Base-by-base conservation (phyloP, 176 grass and related monocot genomes). In the Otatea glauca region DNA sequence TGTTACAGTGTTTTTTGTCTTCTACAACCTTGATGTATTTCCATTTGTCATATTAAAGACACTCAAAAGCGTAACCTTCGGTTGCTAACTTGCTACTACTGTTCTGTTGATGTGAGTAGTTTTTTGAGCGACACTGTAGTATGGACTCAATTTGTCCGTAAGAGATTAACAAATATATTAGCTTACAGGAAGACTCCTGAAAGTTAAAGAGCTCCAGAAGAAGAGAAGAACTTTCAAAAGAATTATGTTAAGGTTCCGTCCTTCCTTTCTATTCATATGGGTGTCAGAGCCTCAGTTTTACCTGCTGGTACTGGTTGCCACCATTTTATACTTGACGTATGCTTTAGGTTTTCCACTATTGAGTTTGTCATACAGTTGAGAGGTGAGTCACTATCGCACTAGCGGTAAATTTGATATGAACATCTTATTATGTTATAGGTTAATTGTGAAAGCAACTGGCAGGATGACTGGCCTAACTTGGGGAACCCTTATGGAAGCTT, bases 221-320 rank as follows among this genome's bases (percentile, higher is more conserved):
- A 94, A 71, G 95, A n/a, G n/a, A n/a, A n/a, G n/a, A n/a, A n/a
- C n/a, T n/a, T n/a, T n/a, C n/a, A n/a, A n/a, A n/a, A n/a, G n/a
- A n/a, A 97, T 69, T 97, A 95, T 85, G 87, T 97, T 39, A 95
- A 94, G 73, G 92, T 91, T 11, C 89, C 92, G 41, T 94, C 92
- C 11, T 97, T 97, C 68, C 91, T 97, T 84, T 95, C 95, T 58
- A 92, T 97, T 92, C 95, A 97, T 84, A 90, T 95, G 89, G 89
- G 92, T 80, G 95, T 97, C 49, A 97, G 90, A 90, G 86, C 82
- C 5, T 86, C 89, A 84, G 90, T 95, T 85, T 88, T 97, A 80
- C 95, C 89, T 83, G 72, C 82, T 77, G 89, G 84, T 61, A 95
- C 92, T 73, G 95, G 93, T 44, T 97, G 95, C 86, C 95, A 97